These are phyloP conservation scores for Neotropicomus parvogracilis DNA, from an alignment of 1,284 basidiomycete species.

Conservation along the genomic window DNA sequence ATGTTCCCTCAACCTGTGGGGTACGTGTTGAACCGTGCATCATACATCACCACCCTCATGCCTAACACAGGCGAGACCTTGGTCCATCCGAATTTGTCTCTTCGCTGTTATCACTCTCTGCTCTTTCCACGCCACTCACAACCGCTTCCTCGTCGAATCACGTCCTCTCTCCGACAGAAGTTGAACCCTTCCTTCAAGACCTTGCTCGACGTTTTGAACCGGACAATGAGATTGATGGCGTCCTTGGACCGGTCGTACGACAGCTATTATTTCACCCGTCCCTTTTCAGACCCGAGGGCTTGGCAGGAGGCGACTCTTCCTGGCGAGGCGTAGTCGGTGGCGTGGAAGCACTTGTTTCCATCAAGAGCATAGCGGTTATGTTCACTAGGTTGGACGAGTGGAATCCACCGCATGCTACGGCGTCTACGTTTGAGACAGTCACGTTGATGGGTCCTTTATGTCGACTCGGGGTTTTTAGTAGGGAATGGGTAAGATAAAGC, in stretches of 20 bases:
- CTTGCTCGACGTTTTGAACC: slow-evolving; percentile 67
- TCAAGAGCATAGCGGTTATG: slow-evolving; percentile 82
- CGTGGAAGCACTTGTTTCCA: slow-evolving; percentile 73
- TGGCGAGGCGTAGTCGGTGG: slow-evolving; percentile 90
- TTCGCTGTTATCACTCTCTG: slow-evolving; percentile 69
- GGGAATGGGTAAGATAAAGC: slow-evolving; percentile 74
- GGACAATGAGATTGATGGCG: slow-evolving; percentile 51
- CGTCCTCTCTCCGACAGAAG: slow-evolving; percentile 49
- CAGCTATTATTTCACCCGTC: slow-evolving; percentile 60
- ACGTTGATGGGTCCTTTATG: slow-evolving; percentile 81
- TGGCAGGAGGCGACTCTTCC: slow-evolving; percentile 63
- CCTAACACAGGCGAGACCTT: slow-evolving; percentile 50
- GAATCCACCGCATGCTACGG: slow-evolving; percentile 59
- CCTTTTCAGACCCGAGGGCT: slow-evolving; percentile 59
- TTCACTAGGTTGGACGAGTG: slow-evolving; percentile 71
- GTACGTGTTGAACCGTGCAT: slow-evolving; percentile 42
- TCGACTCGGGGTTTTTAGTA: slow-evolving; percentile 77
- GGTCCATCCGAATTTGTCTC: slow-evolving; percentile 77
- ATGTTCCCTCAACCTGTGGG: slow-evolving; percentile 89
- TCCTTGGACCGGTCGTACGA: slow-evolving; percentile 58
- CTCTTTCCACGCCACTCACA: slow-evolving; percentile 52
- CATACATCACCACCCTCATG: slow-evolving; percentile 7
- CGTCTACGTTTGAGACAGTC: slow-evolving; percentile 57
- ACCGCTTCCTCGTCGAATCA: slow-evolving; percentile 16
- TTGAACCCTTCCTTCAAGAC: slow-evolving; percentile 71